Conservation (phyloP, 1,284 basidiomycete genomes). For the Papiliotrema nemorosa region DNA sequence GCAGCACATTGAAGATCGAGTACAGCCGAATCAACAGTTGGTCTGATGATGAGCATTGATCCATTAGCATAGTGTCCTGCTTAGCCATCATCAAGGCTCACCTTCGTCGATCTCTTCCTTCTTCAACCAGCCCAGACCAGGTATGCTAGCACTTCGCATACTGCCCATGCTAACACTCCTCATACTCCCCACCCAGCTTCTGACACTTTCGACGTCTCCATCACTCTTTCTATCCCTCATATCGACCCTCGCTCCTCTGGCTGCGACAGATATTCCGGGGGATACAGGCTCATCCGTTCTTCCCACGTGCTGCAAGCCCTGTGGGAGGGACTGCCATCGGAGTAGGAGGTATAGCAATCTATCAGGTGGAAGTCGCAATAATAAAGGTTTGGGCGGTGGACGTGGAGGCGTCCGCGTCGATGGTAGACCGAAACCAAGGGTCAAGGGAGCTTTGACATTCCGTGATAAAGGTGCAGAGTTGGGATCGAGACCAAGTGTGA, state of each 20-base stretch:
- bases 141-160: conserved; percentile 11
- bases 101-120: conserved; percentile 42
- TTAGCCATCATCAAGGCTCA: conserved; percentile 15
- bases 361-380: conserved; percentile 46
- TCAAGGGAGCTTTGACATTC: conserved; percentile 40
- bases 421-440: conserved; percentile 40
- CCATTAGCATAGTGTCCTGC: background rate
- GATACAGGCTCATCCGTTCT: conserved; percentile 44
- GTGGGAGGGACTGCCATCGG: conserved; percentile 42
- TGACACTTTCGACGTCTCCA: conserved; percentile 45
- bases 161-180: conserved; percentile 38
- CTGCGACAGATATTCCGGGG: conserved; percentile 30
- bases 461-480: conserved; percentile 37
- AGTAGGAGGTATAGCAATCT: conserved; percentile 45
- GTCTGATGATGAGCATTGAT: conserved; percentile 25
- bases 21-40: conserved; percentile 42
- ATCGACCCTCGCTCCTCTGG: conserved; percentile 26
- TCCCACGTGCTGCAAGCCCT: conserved; percentile 39
- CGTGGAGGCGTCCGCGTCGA: conserved; percentile 10
- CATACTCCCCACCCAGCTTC: conserved; percentile 49
- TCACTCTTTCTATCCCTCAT: conserved; percentile 17
- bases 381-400: conserved; percentile 29
- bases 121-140: conserved; percentile 33
- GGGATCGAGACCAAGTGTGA: conserved; percentile 47
- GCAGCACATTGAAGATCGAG: conserved; percentile 43